Percentiles rank a stretch among this genome's conserved stretches.
Conservation (phyloP, 345 rosid genomes). For the Cardamine occulta region DNA sequence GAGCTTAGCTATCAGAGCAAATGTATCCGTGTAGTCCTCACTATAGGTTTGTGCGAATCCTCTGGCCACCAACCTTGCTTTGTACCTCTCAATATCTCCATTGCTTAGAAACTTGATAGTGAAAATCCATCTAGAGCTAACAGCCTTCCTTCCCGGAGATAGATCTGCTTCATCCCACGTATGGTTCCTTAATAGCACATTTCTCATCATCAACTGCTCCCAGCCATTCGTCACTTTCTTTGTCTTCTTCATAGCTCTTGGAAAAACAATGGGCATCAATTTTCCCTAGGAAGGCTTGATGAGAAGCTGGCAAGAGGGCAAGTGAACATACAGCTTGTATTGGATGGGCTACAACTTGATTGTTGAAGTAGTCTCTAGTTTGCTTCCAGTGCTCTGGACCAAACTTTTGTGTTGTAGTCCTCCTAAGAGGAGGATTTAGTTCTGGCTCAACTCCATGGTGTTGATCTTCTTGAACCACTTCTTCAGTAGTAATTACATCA, state of each 20-base stretch:
- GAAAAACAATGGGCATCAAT: background rate
- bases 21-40: no score
- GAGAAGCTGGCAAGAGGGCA: background rate
- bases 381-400: no score
- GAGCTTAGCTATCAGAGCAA: no score
- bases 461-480: no score
- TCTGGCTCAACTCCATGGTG: no score
- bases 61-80: background rate
- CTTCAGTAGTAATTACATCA: no score
- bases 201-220: rapidly evolving
- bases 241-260: background rate
- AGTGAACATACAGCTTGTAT: background rate
- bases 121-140: no score
- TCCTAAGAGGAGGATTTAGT: no score
- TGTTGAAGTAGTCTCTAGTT: no score
- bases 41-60: background rate
- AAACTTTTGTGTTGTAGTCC: no score
- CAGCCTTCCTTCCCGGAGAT: background rate
- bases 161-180: background rate
- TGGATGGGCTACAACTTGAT: background rate
- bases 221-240: background rate
- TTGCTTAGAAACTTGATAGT: background rate
- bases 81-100: background rate
- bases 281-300: background rate
- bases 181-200: background rate